These are phyloP conservation scores for Starmerella vitae DNA, from an alignment of 805 yeast species.

Conservation along the genomic window DNA sequence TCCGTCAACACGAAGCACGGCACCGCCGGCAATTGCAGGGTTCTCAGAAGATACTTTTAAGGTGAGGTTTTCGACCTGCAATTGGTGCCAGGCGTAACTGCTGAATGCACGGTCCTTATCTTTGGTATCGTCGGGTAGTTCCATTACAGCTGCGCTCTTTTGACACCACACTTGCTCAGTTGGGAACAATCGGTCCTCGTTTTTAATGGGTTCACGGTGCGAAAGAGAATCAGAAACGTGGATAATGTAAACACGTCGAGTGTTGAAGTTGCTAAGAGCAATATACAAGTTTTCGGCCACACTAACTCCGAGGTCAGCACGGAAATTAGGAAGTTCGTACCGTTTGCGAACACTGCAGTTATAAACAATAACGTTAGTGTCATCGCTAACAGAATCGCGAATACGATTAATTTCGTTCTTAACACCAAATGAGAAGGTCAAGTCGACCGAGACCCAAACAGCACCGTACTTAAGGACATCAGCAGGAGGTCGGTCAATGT, in stretches of 20 bases:
- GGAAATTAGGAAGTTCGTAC: slow-evolving; percentile 25
- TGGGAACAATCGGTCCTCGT: slow-evolving; percentile 15
- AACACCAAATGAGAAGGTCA: slow-evolving; percentile 8
- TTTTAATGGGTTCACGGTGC: slow-evolving; percentile 17
- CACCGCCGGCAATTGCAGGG: slow-evolving; percentile 10
- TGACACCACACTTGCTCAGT: slow-evolving; percentile 12
- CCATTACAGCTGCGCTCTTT: background rate
- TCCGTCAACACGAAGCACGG: slow-evolving; percentile 21
- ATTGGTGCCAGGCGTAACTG: slow-evolving; percentile 23
- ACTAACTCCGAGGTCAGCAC: slow-evolving; percentile 23
- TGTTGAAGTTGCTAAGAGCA: slow-evolving; percentile 8
- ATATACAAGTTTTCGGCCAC: slow-evolving; percentile 17
- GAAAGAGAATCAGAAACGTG: slow-evolving; percentile 21
- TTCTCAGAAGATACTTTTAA: background rate
- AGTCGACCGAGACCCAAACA: slow-evolving; percentile 11
- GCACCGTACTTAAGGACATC: slow-evolving; percentile 23
- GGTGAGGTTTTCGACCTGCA: slow-evolving; percentile 18
- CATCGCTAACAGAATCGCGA: slow-evolving; percentile 1
- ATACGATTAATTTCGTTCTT: slow-evolving; percentile 12
- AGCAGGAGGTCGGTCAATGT: slow-evolving; percentile 19
- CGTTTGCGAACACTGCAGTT: slow-evolving; percentile 19
- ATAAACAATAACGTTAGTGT: slow-evolving; percentile 16
- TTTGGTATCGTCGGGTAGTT: background rate
- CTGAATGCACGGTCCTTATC: slow-evolving; percentile 18
- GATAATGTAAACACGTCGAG: slow-evolving; percentile 10